Conservation (phyloP, 2,329 filamentous ascomycete species). For the Venturia effusa region DNA sequence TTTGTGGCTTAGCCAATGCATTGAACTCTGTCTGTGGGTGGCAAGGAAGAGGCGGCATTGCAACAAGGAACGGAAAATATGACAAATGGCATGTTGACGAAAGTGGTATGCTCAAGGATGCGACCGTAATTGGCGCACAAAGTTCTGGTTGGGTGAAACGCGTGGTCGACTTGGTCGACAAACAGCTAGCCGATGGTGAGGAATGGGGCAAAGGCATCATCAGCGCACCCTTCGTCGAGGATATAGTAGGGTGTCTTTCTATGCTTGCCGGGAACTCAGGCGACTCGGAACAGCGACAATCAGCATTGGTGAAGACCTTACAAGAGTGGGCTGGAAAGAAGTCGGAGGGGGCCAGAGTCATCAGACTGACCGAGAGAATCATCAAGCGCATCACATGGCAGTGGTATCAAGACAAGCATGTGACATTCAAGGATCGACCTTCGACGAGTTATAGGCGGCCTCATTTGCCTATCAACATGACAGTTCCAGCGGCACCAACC, state of each 20-base stretch:
- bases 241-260: constrained; percentile 35
- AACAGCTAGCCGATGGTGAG: constrained; percentile 77
- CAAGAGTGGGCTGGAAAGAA: constrained; percentile 55
- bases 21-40: constrained; percentile 95
- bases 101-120: constrained; percentile 70
- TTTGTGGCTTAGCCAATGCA: constrained; percentile 89
- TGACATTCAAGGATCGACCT: constrained; percentile 47
- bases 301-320: constrained; percentile 25
- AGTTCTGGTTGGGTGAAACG: constrained; percentile 76
- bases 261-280: constrained; percentile 23
- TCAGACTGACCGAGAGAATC: constrained; percentile 75
- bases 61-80: constrained; percentile 58
- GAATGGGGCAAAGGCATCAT: constrained; percentile 71
- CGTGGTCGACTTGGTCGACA: constrained; percentile 82
- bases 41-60: constrained; percentile 77
- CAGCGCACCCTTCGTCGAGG: constrained; percentile 28
- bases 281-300: constrained; percentile 25
- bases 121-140: constrained; percentile 45
- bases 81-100: constrained; percentile 94
- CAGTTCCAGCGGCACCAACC: constrained; percentile 79
- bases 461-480: constrained; percentile 59
- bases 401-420: constrained; percentile 78
- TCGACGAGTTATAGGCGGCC: constrained; percentile 57
- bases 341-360: constrained; percentile 80
- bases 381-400: constrained; percentile 68